Evolutionary conservation across 75 land plant species (phyloP).

Genomic region (Cryptomeria japonica): DNA sequence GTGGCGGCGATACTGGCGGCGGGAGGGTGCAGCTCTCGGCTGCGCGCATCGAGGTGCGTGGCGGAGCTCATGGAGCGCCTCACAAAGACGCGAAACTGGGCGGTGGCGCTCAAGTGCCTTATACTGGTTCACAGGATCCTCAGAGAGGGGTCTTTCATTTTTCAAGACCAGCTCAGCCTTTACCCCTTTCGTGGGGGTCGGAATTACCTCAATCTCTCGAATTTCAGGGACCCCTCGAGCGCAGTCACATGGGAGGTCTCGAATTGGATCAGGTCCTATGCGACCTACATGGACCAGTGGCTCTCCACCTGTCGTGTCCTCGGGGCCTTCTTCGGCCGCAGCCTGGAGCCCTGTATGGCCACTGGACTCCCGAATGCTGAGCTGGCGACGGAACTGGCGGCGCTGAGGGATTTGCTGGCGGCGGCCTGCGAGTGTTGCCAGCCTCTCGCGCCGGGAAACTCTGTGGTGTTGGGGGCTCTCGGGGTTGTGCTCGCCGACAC

Average conservation of each 20-base stretch:
- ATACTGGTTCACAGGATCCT: conserved; percentile 42
- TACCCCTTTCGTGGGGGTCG: conserved; percentile 41
- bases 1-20: conserved; percentile 36
- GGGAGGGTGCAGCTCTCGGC: conserved; percentile 39
- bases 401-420: conserved; percentile 13
- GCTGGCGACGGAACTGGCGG: conserved; percentile 29
- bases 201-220: conserved; percentile 56
- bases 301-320: conserved; percentile 19
- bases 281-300: conserved; percentile 50
- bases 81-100: conserved; percentile 36
- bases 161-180: conserved; percentile 58
- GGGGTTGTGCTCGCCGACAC: conserved; percentile 35
- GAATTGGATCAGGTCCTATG: conserved; percentile 64
- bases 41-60: conserved; percentile 49
- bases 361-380: conserved; percentile 20
- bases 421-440: conserved; percentile 14
- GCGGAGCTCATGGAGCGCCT: conserved; percentile 63
- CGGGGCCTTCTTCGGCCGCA: conserved; percentile 7
- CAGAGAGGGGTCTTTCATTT: conserved; percentile 46
- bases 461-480: conserved; percentile 27
- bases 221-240: conserved; percentile 38
- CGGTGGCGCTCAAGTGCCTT: conserved; percentile 69
- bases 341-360: neutral
- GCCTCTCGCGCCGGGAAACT: conserved; percentile 16
- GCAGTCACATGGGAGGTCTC: conserved; percentile 46